These are phyloP conservation scores for Sutorius eximius DNA, from an alignment of 1,284 basidiomycete genomes.

Conservation along the genomic window DNA sequence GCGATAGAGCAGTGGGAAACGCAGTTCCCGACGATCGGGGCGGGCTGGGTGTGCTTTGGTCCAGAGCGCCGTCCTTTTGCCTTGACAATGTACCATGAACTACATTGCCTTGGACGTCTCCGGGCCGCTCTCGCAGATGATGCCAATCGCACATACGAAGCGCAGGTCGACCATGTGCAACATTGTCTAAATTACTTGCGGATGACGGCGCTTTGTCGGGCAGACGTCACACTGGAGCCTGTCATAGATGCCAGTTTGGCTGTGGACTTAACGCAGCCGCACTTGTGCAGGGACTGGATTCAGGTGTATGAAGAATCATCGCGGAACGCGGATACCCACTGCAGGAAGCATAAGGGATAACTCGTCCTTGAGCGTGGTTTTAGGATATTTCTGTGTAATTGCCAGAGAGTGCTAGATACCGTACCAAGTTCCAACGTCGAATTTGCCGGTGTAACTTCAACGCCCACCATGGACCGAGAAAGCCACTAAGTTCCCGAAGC, in stretches of 20 bases:
- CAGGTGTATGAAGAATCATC: constrained; percentile 38
- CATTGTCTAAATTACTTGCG: constrained; percentile 42
- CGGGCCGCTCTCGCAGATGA: constrained; percentile 22
- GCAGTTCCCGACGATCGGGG: constrained; percentile 21
- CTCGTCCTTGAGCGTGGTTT: background rate
- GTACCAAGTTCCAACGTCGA: background rate
- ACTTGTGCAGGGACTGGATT: constrained; percentile 50
- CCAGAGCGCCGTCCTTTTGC: constrained; percentile 30
- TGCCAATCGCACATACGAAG: constrained; percentile 33
- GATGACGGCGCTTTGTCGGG: constrained; percentile 35
- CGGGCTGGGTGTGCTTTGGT: constrained; percentile 30
- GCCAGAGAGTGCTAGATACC: background rate
- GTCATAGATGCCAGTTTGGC: constrained; percentile 38
- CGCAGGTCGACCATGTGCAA: constrained; percentile 33
- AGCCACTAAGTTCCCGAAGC: background rate
- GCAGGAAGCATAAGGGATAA: constrained; percentile 8
- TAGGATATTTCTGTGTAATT: background rate
- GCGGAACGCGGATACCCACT: constrained; percentile 11
- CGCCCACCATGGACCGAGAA: background rate
- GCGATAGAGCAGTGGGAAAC: constrained; percentile 22
- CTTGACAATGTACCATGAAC: constrained; percentile 34
- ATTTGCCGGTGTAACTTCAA: background rate
- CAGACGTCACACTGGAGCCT: constrained; percentile 37
- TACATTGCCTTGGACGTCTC: constrained; percentile 34
- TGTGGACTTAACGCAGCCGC: constrained; percentile 39